Evolutionary conservation across 1,139 yeast species (phyloP).

Genomic region (Yamadazyma sp.): DNA sequence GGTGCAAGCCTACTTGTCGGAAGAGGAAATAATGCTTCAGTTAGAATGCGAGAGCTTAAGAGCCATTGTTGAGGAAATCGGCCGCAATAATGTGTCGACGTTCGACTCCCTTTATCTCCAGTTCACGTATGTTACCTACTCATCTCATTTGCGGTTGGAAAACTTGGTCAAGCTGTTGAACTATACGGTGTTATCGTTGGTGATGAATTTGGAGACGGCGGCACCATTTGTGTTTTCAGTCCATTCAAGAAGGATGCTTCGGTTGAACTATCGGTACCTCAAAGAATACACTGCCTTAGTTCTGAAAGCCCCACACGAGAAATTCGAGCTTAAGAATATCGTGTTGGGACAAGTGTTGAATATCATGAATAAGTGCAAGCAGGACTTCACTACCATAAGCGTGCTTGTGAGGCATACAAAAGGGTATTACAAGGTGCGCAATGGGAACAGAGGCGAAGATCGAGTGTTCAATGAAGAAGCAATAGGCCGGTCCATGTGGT

Average conservation of each 20-base stretch:
- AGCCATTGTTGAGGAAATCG: slow-evolving; percentile 1
- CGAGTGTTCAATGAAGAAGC: neutral
- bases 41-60: slow-evolving; percentile 1
- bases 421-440: neutral
- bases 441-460: neutral
- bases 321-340: neutral
- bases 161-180: slow-evolving; percentile 19
- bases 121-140: neutral
- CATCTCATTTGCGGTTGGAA: neutral
- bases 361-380: neutral
- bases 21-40: neutral
- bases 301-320: neutral
- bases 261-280: slow-evolving; percentile 21
- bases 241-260: slow-evolving; percentile 30
- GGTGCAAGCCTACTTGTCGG: neutral
- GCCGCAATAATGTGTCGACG: neutral
- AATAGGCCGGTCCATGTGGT: slow-evolving; percentile 1
- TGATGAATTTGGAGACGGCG: slow-evolving; percentile 28
- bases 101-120: neutral
- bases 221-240: slow-evolving; percentile 40
- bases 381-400: neutral
- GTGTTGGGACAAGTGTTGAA: neutral
- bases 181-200: slow-evolving; percentile 29
- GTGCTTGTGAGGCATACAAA: neutral
- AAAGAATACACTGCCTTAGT: neutral